A percentile compares a stretch with the other conserved stretches of the same genome.
These are phyloP conservation scores for Aureobasidium zeae DNA, from an alignment of 2,329 filamentous ascomycete species.

Conservation along the genomic window DNA sequence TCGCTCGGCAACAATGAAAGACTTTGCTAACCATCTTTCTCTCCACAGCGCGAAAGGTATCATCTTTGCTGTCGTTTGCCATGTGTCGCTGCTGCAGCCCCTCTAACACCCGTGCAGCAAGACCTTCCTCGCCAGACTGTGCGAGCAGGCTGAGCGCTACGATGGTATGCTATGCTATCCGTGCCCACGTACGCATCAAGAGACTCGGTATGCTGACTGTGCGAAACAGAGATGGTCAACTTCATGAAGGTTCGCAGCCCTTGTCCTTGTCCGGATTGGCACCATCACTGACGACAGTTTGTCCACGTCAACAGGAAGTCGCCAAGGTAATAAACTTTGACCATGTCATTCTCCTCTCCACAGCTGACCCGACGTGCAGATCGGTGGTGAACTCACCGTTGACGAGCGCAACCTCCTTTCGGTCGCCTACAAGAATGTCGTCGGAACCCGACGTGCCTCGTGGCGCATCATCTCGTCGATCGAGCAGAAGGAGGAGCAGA, in stretches of 20 bases:
- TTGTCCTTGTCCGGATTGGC: background rate
- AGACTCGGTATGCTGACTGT: conserved; percentile 21
- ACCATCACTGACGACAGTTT: conserved; percentile 15
- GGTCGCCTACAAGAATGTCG: conserved; percentile 99
- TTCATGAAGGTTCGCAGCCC: conserved; percentile 79
- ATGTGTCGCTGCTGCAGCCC: too few relatives aligned
- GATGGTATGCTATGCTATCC: conserved; percentile 56
- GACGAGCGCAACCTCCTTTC: conserved; percentile 85
- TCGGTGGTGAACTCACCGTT: conserved; percentile 58
- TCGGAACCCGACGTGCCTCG: conserved; percentile 93
- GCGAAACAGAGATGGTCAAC: conserved; percentile 73
- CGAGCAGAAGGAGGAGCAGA: conserved; percentile 99
- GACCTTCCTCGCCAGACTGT: conserved; percentile 98
- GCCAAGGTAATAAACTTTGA: conserved; percentile 58
- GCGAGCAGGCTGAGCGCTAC: conserved; percentile 99
- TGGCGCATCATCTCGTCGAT: conserved; percentile 99
- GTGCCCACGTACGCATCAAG: conserved; percentile 34
- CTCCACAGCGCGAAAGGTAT: conserved; percentile 42
- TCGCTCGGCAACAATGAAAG: conserved; percentile 10
- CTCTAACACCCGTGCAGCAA: conserved; percentile 57
- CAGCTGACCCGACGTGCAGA: conserved; percentile 32
- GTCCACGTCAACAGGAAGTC: conserved; percentile 58
- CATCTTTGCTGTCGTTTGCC: too few relatives aligned
- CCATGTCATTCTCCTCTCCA: background rate
- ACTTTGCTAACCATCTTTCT: conserved; percentile 29